phyloP scores from a whole-genome alignment of 1,284 basidiomycete species.

The Phenoliferia sp. region DNA sequence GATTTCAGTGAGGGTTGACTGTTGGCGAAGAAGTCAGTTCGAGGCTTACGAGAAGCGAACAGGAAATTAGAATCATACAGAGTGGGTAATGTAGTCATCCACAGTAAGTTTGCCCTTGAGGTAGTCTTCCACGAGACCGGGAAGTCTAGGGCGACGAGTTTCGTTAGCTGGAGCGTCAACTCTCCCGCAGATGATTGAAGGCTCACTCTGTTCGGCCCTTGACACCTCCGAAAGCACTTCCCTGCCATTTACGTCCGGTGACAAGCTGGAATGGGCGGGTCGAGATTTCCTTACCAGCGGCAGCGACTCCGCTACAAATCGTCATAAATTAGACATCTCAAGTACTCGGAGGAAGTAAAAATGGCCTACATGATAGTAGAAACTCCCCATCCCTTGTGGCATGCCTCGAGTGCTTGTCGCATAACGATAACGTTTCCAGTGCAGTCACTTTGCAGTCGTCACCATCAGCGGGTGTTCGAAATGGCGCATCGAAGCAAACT shows the following conservation, averaged over 20 bases:
- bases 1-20: conserved; percentile 40
- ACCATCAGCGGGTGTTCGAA: not conserved
- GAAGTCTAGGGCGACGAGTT: conserved; percentile 18
- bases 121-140: conserved; percentile 38
- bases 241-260: conserved; percentile 94
- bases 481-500: not conserved
- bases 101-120: conserved; percentile 40
- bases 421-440: conserved; percentile 96
- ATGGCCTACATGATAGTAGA: conserved; percentile 63
- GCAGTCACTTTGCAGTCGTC: conserved; percentile 54
- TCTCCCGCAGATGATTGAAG: not conserved
- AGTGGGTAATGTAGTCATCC: conserved; percentile 46
- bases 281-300: conserved; percentile 89
- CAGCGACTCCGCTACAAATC: conserved; percentile 61
- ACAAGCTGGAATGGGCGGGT: conserved; percentile 82
- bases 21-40: not conserved
- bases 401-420: conserved; percentile 90
- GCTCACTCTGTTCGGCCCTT: conserved; percentile 82
- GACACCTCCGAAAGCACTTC: conserved; percentile 93
- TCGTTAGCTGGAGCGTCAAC: no score
- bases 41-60: not conserved
- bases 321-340: not conserved
- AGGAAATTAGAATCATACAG: conserved; percentile 32
- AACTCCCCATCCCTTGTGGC: conserved; percentile 76
- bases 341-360: not conserved